These are phyloP conservation scores for Daldinia bambusicola DNA, from an alignment of 495 filamentous ascomycete species.

Conservation along the genomic window DNA sequence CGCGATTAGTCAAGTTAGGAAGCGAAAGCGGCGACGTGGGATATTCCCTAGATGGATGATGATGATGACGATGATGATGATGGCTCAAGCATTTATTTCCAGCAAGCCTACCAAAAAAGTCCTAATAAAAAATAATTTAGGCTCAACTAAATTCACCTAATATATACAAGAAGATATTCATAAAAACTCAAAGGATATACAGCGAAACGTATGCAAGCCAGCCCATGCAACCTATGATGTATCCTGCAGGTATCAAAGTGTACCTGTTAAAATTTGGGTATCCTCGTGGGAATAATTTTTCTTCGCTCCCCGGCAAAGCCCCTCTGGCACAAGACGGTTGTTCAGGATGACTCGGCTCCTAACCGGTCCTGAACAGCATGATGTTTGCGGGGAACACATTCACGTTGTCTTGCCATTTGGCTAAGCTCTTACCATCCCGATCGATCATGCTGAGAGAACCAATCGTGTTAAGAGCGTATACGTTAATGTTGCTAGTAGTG, in stretches of 20 bases:
- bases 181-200: slow-evolving; percentile 32
- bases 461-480: slow-evolving; percentile 67
- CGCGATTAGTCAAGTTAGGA: slow-evolving; percentile 68
- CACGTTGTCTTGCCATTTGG: slow-evolving; percentile 57
- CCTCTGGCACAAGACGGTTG: not conserved
- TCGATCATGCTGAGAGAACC: slow-evolving; percentile 60
- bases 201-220: slow-evolving; percentile 32
- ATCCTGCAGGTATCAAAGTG: slow-evolving; percentile 7
- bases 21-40: slow-evolving; percentile 67
- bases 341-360: slow-evolving; percentile 9
- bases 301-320: not conserved
- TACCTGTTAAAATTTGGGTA: slow-evolving; percentile 6
- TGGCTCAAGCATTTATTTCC: not conserved
- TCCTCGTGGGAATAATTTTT: not conserved
- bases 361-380: slow-evolving; percentile 54
- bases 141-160: slow-evolving; percentile 23
- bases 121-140: not conserved
- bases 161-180: slow-evolving; percentile 41
- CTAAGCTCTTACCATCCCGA: slow-evolving; percentile 52
- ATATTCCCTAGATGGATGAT: slow-evolving; percentile 57
- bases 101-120: slow-evolving; percentile 4
- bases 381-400: slow-evolving; percentile 59
- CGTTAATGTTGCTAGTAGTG: slow-evolving; percentile 56
- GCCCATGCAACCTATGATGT: slow-evolving; percentile 11
- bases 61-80: not conserved